phyloP scores from a whole-genome alignment of 176 grass and related monocot genomes.

The Aechmea fasciata region DNA sequence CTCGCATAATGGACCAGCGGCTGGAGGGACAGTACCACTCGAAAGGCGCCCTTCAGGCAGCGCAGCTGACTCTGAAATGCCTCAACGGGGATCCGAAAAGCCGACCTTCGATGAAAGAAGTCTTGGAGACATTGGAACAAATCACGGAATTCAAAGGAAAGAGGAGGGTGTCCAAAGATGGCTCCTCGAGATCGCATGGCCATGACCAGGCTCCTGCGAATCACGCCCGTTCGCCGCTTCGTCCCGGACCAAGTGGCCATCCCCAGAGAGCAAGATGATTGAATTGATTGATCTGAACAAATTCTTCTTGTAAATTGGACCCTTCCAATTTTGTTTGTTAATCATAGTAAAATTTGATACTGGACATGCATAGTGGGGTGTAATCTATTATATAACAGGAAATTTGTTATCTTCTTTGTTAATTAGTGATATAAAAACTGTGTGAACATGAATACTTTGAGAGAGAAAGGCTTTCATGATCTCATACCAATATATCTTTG shows the following conservation, averaged over 20 bases:
- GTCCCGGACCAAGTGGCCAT: background rate
- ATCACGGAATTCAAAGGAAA: constrained; percentile 51
- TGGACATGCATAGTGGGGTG: too few relatives aligned
- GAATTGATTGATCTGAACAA: background rate
- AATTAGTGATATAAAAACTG: too few relatives aligned
- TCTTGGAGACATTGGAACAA: constrained; percentile 57
- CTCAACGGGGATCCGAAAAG: constrained; percentile 55
- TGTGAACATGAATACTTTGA: too few relatives aligned
- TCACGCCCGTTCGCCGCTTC: background rate
- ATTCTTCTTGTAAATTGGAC: background rate
- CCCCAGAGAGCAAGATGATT: background rate
- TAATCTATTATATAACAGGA: too few relatives aligned
- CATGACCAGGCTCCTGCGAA: background rate
- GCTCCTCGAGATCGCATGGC: constrained; percentile 9
- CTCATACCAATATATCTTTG: too few relatives aligned
- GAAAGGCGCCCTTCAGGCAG: constrained; percentile 48
- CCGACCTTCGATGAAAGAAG: constrained; percentile 86
- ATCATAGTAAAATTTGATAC: too few relatives aligned
- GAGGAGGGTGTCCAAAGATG: constrained; percentile 23
- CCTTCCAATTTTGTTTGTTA: background rate
- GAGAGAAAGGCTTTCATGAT: too few relatives aligned
- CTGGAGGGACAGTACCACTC: constrained; percentile 68
- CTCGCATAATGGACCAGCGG: constrained; percentile 50
- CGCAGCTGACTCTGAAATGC: constrained; percentile 70
- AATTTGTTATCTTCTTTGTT: too few relatives aligned